Evolutionary conservation across 495 filamentous ascomycete species (phyloP).

Genomic region (Penicillium angulare): DNA sequence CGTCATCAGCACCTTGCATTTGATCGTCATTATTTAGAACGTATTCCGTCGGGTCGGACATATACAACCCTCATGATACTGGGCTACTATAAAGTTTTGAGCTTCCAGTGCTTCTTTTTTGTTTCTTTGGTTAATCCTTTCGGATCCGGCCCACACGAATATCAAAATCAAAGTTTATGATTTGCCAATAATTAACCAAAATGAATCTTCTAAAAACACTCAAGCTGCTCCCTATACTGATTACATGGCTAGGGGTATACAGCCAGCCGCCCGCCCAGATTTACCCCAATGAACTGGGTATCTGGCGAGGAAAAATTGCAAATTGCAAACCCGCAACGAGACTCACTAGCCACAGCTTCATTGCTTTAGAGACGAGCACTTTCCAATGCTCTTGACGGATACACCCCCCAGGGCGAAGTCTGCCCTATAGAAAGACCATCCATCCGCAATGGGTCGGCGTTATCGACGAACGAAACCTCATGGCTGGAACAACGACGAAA

Average conservation of each 20-base stretch:
- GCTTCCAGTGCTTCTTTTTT: too few relatives aligned
- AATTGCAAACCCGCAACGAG: neutral
- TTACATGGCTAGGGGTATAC: slow-evolving; percentile 1
- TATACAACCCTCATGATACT: too few relatives aligned
- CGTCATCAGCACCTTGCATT: too few relatives aligned
- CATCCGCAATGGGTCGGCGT: slow-evolving; percentile 47
- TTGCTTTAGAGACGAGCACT: neutral
- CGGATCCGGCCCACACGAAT: too few relatives aligned
- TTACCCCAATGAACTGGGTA: neutral
- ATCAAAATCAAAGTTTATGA: too few relatives aligned
- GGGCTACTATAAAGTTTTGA: too few relatives aligned
- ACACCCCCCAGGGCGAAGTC: neutral
- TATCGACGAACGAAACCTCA: slow-evolving; percentile 64
- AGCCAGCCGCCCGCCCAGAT: neutral
- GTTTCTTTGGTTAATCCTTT: neutral
- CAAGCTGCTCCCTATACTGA: neutral
- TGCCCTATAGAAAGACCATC: slow-evolving; percentile 1
- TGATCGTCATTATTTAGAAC: too few relatives aligned
- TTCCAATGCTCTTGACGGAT: neutral
- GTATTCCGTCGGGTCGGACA: too few relatives aligned
- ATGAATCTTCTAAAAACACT: neutral
- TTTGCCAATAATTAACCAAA: neutral
- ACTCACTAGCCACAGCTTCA: neutral
- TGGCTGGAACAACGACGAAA: slow-evolving; percentile 59
- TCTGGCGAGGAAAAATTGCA: neutral